Conservation (phyloP, 164 flowering plant genomes). For the Santalum album region DNA sequence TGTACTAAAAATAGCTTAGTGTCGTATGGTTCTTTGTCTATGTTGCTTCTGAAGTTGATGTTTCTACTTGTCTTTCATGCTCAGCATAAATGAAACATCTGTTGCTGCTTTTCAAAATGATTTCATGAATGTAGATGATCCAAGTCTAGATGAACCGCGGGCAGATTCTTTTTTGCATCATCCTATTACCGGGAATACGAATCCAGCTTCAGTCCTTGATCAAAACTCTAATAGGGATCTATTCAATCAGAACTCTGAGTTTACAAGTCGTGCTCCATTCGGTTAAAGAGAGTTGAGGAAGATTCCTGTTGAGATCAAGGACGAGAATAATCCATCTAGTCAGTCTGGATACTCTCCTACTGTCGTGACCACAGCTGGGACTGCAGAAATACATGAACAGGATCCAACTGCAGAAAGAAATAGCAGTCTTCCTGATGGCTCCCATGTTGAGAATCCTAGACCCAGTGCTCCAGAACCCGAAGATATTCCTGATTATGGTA, state of each 20-base stretch:
- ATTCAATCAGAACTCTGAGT: slow-evolving; percentile 32
- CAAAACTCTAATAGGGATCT: slow-evolving; percentile 32
- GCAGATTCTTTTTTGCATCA: slow-evolving; percentile 29
- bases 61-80: slow-evolving; percentile 16
- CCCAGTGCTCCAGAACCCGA: slow-evolving; percentile 50
- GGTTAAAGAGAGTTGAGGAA: slow-evolving; percentile 79
- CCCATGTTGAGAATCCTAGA: slow-evolving; percentile 14
- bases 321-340: slow-evolving; percentile 53
- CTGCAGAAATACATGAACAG: slow-evolving; percentile 28
- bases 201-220: slow-evolving; percentile 57
- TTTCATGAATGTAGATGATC: slow-evolving; percentile 81
- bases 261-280: slow-evolving; percentile 29
- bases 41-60: slow-evolving; percentile 4
- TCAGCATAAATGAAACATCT: slow-evolving; percentile 34
- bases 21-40: slow-evolving; percentile 1
- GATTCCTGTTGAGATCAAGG: slow-evolving; percentile 83
- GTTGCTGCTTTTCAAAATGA: slow-evolving; percentile 39
- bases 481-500: slow-evolving; percentile 32
- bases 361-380: slow-evolving; percentile 66
- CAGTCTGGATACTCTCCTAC: slow-evolving; percentile 41
- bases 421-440: slow-evolving; percentile 8
- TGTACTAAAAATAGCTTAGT: slow-evolving; percentile 2
- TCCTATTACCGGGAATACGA: slow-evolving; percentile 28
- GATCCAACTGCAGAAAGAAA: slow-evolving; percentile 16
- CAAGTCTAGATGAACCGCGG: slow-evolving; percentile 21